These are phyloP conservation scores for Lentinula detonsa DNA, from an alignment of 768 basidiomycete species.

Conservation along the genomic window DNA sequence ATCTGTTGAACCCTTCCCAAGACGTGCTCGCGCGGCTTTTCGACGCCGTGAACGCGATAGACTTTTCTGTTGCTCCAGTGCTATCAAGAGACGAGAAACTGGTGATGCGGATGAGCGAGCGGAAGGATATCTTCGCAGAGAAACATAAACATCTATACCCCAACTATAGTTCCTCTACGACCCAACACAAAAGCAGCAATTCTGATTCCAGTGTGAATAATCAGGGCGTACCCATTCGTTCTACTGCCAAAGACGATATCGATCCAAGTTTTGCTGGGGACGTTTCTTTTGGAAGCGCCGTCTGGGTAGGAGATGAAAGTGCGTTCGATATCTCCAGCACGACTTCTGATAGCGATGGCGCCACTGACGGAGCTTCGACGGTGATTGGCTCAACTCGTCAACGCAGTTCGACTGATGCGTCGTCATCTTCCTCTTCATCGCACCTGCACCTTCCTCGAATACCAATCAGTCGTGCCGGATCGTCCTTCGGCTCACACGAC, in stretches of 20 bases:
- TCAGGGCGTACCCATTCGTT: not conserved
- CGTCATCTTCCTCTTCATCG: slow-evolving; percentile 57
- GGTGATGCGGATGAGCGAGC: slow-evolving; percentile 84
- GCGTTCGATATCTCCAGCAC: slow-evolving; percentile 37
- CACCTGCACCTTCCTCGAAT: slow-evolving; percentile 10
- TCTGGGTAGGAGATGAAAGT: slow-evolving; percentile 80
- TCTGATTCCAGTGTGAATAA: slow-evolving; percentile 24
- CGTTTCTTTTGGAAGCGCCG: slow-evolving; percentile 73
- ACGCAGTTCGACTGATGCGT: slow-evolving; percentile 67
- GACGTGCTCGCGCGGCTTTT: slow-evolving; percentile 87
- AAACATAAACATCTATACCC: slow-evolving; percentile 47
- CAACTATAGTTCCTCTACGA: not conserved
- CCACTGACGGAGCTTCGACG: slow-evolving; percentile 32
- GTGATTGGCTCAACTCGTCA: slow-evolving; percentile 36
- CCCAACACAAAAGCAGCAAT: slow-evolving; percentile 41
- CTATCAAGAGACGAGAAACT: slow-evolving; percentile 81
- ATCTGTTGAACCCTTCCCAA: slow-evolving; percentile 84
- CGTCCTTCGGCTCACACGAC: slow-evolving; percentile 20
- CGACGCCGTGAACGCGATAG: slow-evolving; percentile 90
- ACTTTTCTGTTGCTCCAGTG: slow-evolving; percentile 70
- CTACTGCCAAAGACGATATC: not conserved
- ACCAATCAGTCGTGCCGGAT: not conserved
- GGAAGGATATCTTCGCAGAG: slow-evolving; percentile 89
- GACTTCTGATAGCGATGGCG: slow-evolving; percentile 36
- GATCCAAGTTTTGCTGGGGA: slow-evolving; percentile 53